Base-by-base conservation (phyloP, 768 basidiomycete species). In the Auricularia auricula-judae region DNA sequence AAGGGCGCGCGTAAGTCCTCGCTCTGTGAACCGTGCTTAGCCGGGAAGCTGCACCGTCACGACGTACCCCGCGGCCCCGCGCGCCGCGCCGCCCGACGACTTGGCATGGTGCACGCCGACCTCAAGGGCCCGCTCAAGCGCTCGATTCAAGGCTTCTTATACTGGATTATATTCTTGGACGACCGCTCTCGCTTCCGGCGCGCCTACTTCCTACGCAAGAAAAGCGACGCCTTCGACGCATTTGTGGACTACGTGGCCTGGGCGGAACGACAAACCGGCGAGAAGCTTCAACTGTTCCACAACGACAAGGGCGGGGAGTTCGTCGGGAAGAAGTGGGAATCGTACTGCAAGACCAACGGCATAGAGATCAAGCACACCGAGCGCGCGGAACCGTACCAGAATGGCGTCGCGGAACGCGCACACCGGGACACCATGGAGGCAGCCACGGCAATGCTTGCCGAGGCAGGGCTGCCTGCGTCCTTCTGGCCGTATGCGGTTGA, bases 1-100 rank as follows among this genome's bases (percentile, higher is more conserved):
- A 62, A 66, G n/a, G 59, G 65, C 11, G 63, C 67, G 5, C 59
- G 43, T 58, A 67, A 67, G 1, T 71, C 64, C n/a, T 66, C 71
- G 36, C 8, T 59, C 18, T 78, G 77, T 44, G 68, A 72, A 51
- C 69, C 70, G 8, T 80, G 77, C 67, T 69, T 78, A 56, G 65
- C 72, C 53, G 75, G 74, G 1, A 79, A 80, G 63, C 67, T 70
- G 8, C 71, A 74, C 18, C 69, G 71, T 5, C 61, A 59, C 56
- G 61, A 3, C 66, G 72, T 3, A 75, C 76, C 62, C 78, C 76
- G 34, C 68, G 72, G n/a, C 68, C 73, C 62, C 71, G 76, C 36
- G 63, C 66, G 65, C 70, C 70, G 10, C 64, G 56, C 23, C 36
- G 70, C 72, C 64, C 66, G 63, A 1, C 62, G 67, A 29, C 67